Conservation (phyloP, 2,329 filamentous ascomycete species). For the Botrytis tulipae region DNA sequence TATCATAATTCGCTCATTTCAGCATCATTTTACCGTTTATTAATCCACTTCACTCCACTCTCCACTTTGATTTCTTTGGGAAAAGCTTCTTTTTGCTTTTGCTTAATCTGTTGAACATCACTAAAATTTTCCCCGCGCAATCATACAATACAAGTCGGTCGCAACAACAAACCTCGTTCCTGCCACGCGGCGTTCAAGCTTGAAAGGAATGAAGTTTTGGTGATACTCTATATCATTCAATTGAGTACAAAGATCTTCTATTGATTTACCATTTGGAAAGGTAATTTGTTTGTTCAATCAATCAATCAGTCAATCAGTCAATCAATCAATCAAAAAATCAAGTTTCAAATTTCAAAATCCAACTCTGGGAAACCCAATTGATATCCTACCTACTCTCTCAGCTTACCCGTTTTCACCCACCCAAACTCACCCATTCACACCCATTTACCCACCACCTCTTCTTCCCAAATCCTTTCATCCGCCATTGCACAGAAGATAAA, state of each 20-base stretch:
- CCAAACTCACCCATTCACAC: conserved; percentile 7
- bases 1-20: not conserved
- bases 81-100: conserved; percentile 15
- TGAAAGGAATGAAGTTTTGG: not conserved
- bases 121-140: conserved; percentile 15
- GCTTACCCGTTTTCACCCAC: not conserved
- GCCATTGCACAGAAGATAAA: conserved; percentile 10
- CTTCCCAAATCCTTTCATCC: conserved; percentile 15
- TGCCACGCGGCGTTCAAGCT: conserved; percentile 19
- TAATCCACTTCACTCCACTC: not conserved
- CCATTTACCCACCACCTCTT: not conserved
- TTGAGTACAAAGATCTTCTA: conserved; percentile 8
- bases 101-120: conserved; percentile 6
- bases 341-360: not conserved
- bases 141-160: not conserved
- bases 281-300: conserved; percentile 16
- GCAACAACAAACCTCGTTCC: conserved; percentile 18
- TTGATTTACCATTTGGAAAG: conserved; percentile 6
- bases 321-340: not conserved
- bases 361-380: conserved; percentile 4
- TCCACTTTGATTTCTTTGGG: not conserved
- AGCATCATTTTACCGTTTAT: not conserved
- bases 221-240: conserved; percentile 5
- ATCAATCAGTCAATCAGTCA: not conserved
- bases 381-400: conserved; percentile 4